Evolutionary conservation across 495 filamentous ascomycete genomes (phyloP), one percentile per base, ranked within the genome.

Genomic region (Penicillium manginii): DNA sequence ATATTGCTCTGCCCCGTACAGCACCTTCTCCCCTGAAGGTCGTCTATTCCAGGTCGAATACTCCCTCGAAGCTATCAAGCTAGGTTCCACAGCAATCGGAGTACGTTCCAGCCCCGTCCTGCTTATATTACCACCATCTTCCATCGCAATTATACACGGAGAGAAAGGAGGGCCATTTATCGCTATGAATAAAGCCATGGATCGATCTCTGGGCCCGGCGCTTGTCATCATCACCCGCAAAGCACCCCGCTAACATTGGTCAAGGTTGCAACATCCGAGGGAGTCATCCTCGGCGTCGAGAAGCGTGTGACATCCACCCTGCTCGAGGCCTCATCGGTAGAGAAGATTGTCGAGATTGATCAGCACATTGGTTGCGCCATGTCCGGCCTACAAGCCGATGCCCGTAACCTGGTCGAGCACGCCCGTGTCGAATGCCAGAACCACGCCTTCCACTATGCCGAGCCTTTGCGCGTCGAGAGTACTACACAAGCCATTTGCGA

Each of bases 11-110:
- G n/a, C n/a, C 39, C 53, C 29, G 52, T 73, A 29, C 26, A 98
- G 93, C 84, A 98, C 94, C 84, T 98, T 98, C 89, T 98, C 94
- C 64, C 94, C 94, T 49, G 94, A 98, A 84, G 94, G 94, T 67
- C 94, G 94, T 80, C 89, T 98, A 75, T 98, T 98, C 86, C 94
- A 98, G 84, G 94, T 98, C 80, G 94, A 98, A 89, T 98, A 98
- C 86, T 98, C 96, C 57, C 90, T 98, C 61, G 94, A 98, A 86
- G 94, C 94, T 75, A 98, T 98, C 85, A 98, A 98, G 79, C 91
- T 98, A 66, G 94, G 94, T 68, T 94, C 90, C 55, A 98, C 94
- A 59, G 94, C 94, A 66, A 98, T 98, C 80, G 94, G 94, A 69
- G 92, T 90, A 87, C 55, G 79, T 77, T 19, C 45, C 59, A 56